Conservation (phyloP, 2,329 filamentous ascomycete species). For the Emydomyces testavorans region DNA sequence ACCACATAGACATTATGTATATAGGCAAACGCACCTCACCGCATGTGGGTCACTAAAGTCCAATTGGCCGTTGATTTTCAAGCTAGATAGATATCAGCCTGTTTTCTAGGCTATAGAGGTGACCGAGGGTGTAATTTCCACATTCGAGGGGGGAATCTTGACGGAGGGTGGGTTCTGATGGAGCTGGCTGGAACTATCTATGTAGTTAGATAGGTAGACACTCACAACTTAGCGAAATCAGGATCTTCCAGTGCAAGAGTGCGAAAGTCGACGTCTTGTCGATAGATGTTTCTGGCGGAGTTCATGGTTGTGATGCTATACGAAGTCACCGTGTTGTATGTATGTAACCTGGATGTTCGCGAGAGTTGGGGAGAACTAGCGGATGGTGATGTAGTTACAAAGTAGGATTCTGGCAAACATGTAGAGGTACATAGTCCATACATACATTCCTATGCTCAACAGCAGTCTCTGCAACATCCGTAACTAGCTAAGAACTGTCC, state of each 20-base stretch:
- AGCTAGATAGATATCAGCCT: constrained; percentile 24
- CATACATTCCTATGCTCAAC: no score
- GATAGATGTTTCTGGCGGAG: constrained; percentile 40
- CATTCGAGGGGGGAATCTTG: neutral
- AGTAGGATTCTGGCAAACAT: no score
- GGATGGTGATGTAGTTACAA: no score
- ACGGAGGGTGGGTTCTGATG: no score
- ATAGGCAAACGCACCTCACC: constrained; percentile 52
- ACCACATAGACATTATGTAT: no score
- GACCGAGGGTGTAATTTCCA: neutral
- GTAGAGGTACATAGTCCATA: no score
- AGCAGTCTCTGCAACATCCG: no score
- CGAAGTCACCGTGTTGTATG: neutral
- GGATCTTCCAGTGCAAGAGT: constrained; percentile 47
- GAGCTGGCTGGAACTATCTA: no score
- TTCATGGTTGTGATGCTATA: constrained; percentile 25
- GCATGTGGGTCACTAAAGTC: constrained; percentile 71
- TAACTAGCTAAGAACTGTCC: no score
- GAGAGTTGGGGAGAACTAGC: neutral
- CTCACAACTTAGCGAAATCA: constrained; percentile 48
- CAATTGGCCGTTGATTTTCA: constrained; percentile 49
- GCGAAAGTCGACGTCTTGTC: constrained; percentile 50
- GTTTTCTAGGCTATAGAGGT: neutral
- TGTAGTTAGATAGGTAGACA: no score
- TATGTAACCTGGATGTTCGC: neutral